Evolutionary conservation across 2,329 filamentous ascomycete species (phyloP).

Genomic region (Lachnum nothofagi): DNA sequence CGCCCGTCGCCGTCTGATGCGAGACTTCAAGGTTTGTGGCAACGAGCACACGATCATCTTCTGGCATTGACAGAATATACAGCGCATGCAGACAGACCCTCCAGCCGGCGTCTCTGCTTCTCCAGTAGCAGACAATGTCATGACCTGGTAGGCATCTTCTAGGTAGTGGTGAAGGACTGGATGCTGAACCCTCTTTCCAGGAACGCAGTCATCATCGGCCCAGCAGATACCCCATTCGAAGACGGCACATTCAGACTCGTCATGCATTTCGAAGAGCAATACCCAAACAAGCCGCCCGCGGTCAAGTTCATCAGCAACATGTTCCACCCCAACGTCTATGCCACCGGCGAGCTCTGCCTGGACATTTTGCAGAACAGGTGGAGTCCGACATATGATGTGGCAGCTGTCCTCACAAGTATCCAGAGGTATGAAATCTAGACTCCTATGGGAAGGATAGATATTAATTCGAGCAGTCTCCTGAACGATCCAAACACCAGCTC

Average conservation of each 20-base stretch:
- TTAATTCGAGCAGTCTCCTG: slow-evolving; percentile 58
- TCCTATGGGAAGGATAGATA: not conserved
- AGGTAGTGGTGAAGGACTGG: not conserved
- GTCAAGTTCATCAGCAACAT: slow-evolving; percentile 99
- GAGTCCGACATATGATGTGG: slow-evolving; percentile 98
- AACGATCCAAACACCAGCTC: slow-evolving; percentile 99
- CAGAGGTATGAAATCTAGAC: slow-evolving; percentile 64
- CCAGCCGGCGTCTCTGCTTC: slow-evolving; percentile 95
- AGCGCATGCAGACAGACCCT: slow-evolving; percentile 99
- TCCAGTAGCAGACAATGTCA: slow-evolving; percentile 91
- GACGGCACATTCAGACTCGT: slow-evolving; percentile 96
- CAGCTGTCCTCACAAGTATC: slow-evolving; percentile 92
- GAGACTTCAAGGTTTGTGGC: slow-evolving; percentile 87
- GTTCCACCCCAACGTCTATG: slow-evolving; percentile 99
- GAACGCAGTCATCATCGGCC: slow-evolving; percentile 98
- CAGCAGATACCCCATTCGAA: slow-evolving; percentile 94
- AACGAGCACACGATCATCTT: slow-evolving; percentile 18
- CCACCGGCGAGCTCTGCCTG: slow-evolving; percentile 89
- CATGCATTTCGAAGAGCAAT: slow-evolving; percentile 99
- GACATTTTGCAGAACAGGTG: slow-evolving; percentile 97
- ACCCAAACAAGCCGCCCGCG: slow-evolving; percentile 94
- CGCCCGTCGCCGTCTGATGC: slow-evolving; percentile 92
- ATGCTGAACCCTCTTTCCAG: slow-evolving; percentile 42
- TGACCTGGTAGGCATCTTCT: slow-evolving; percentile 68
- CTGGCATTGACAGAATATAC: slow-evolving; percentile 20